Evolutionary conservation across 148 eudicot genomes (phyloP).

Genomic region (Chenopodium suecicum): DNA sequence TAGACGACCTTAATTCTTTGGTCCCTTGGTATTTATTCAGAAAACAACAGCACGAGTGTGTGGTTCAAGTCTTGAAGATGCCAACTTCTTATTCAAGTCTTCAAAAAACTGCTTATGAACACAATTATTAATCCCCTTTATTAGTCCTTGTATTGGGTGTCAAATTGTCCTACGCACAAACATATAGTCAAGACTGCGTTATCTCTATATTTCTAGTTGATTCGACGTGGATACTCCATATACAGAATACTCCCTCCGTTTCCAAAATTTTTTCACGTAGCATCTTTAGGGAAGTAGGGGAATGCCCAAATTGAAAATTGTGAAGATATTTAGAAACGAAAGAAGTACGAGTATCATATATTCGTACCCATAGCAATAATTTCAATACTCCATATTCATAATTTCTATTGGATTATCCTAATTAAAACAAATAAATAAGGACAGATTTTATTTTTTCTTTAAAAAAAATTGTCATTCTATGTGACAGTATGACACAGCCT

Average conservation of each 20-base stretch:
- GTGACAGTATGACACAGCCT: not conserved
- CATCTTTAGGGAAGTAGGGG: not conserved
- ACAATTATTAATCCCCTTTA: not conserved
- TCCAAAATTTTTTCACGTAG: too few species aligned
- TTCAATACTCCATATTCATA: not conserved
- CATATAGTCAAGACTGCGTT: too few species aligned
- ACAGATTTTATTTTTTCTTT: not conserved
- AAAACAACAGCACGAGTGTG: not conserved
- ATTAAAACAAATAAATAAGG: not conserved
- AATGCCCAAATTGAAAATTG: not conserved
- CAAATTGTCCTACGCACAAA: not conserved
- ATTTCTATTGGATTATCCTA: not conserved
- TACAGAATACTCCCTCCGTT: too few species aligned
- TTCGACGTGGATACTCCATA: too few species aligned
- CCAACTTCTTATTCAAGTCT: not conserved
- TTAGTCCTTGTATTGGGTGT: not conserved
- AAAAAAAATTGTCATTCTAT: not conserved
- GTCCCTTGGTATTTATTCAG: not conserved
- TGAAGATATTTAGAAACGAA: too few species aligned
- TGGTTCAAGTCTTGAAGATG: not conserved
- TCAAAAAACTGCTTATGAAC: not conserved
- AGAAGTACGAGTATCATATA: not conserved
- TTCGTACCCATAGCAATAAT: not conserved
- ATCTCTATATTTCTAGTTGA: too few species aligned
- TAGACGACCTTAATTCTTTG: not conserved